These are phyloP conservation scores for Pyrus betulifolia DNA, from an alignment of 306 rosid species.

Conservation along the genomic window DNA sequence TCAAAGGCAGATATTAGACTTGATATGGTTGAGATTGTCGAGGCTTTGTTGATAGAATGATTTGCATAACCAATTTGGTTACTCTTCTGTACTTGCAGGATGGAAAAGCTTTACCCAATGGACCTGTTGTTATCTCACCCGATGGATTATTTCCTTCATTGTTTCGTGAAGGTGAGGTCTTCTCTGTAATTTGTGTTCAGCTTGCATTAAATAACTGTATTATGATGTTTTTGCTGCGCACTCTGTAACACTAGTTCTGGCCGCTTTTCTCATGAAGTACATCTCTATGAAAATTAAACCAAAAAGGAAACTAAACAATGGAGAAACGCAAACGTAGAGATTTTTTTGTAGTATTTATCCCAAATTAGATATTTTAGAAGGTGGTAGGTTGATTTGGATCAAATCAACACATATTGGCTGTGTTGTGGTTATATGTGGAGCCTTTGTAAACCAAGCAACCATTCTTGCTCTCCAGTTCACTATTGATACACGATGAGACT, in stretches of 20 bases:
- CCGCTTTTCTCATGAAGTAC: neutral
- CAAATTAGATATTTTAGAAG: neutral
- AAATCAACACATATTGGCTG: neutral
- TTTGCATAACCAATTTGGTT: conserved; percentile 4
- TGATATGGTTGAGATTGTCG: neutral
- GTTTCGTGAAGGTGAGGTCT: conserved; percentile 72
- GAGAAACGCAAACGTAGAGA: neutral
- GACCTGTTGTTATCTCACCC: conserved; percentile 95
- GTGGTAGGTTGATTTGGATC: neutral
- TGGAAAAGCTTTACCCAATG: conserved; percentile 86
- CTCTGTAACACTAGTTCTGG: neutral
- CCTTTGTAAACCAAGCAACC: neutral
- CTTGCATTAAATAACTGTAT: neutral
- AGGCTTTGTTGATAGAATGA: conserved; percentile 12
- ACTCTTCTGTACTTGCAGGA: conserved; percentile 44
- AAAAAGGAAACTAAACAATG: neutral
- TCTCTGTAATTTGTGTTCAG: neutral
- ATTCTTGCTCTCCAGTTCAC: neutral
- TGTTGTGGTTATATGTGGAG: neutral
- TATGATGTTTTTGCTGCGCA: neutral
- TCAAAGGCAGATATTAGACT: neutral
- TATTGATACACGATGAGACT: neutral
- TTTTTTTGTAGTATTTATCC: neutral
- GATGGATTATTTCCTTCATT: conserved; percentile 94
- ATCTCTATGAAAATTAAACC: neutral